A percentile compares a stretch with the other conserved stretches of the same genome.
Conservation (phyloP, 306 rosid species). For the Quercus alba region DNA sequence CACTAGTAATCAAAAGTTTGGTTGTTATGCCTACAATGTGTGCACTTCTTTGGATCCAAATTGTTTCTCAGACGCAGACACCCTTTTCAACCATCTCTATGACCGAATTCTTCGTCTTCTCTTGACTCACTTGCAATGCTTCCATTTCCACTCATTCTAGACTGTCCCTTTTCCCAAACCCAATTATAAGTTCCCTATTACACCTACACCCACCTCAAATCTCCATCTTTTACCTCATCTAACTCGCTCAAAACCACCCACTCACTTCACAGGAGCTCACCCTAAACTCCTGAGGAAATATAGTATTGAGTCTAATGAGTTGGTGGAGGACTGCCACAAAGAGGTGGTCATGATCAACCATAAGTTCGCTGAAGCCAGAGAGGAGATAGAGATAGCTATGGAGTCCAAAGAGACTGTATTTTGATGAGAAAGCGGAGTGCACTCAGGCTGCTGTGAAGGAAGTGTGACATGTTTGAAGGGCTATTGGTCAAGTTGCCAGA, state of each 20-base stretch:
- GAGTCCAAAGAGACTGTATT: constrained; percentile 91
- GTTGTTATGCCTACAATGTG: too few relatives aligned
- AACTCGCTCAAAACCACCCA: background rate
- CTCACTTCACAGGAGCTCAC: constrained; percentile 18
- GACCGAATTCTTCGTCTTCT: constrained; percentile 16
- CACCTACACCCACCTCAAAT: constrained; percentile 18
- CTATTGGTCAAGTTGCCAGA: constrained; percentile 60
- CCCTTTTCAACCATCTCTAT: constrained; percentile 22
- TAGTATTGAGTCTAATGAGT: constrained; percentile 21
- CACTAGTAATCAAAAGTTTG: too few relatives aligned
- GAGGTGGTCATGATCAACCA: constrained; percentile 82
- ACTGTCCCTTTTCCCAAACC: constrained; percentile 17
- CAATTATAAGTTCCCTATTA: background rate
- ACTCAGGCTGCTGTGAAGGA: constrained; percentile 76
- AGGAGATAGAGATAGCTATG: constrained; percentile 90
- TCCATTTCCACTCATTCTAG: background rate
- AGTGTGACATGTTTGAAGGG: constrained; percentile 52
- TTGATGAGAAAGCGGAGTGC: constrained; percentile 87
- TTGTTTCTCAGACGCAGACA: constrained; percentile 16
- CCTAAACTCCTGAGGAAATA: constrained; percentile 11
- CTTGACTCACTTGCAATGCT: background rate
- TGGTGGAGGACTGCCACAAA: constrained; percentile 44
- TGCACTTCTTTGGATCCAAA: background rate
- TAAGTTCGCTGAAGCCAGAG: constrained; percentile 90
- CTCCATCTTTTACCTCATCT: constrained; percentile 23